A percentile compares a stretch with the other conserved stretches of the same genome.
These are phyloP conservation scores for Fusarium sp. DNA, from an alignment of 2,329 filamentous ascomycete genomes.

Conservation along the genomic window DNA sequence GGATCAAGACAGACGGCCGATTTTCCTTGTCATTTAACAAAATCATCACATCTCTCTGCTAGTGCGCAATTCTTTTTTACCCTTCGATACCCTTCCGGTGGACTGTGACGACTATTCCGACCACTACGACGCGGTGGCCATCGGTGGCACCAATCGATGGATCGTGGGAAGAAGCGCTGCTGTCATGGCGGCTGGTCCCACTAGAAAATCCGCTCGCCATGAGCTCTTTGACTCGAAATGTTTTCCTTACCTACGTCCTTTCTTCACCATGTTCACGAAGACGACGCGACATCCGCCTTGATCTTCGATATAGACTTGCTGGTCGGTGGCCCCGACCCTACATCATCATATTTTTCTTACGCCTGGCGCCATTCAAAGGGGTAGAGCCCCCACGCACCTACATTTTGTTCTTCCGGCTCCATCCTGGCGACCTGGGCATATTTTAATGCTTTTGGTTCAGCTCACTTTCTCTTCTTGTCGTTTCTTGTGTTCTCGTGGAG, in stretches of 20 bases:
- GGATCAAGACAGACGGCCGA: slow-evolving; percentile 30
- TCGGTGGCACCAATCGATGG: slow-evolving; percentile 10
- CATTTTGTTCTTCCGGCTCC: slow-evolving; percentile 47
- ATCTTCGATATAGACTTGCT: slow-evolving; percentile 49
- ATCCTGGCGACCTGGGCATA: slow-evolving; percentile 49
- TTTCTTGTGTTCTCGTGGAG: slow-evolving; percentile 39
- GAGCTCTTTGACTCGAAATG: slow-evolving; percentile 45
- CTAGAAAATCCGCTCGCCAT: slow-evolving; percentile 27
- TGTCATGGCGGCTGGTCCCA: slow-evolving; percentile 9
- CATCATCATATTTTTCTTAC: slow-evolving; percentile 36
- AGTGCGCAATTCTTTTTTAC: slow-evolving; percentile 45
- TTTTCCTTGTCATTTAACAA: slow-evolving; percentile 31
- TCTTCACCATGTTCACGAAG: slow-evolving; percentile 43
- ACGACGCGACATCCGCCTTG: slow-evolving; percentile 42
- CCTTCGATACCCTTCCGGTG: slow-evolving; percentile 55
- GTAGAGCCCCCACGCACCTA: slow-evolving; percentile 46
- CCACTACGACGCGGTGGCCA: slow-evolving; percentile 40
- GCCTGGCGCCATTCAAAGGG: slow-evolving; percentile 46
- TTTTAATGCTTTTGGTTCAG: slow-evolving; percentile 44
- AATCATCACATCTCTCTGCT: slow-evolving; percentile 40
- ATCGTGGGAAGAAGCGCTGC: not conserved
- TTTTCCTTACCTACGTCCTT: slow-evolving; percentile 37
- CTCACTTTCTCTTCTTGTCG: slow-evolving; percentile 42
- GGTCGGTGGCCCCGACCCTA: slow-evolving; percentile 40
- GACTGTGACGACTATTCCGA: slow-evolving; percentile 46